Base-by-base conservation (phyloP, 805 yeast species). In the Suhomyces kilbournensis region DNA sequence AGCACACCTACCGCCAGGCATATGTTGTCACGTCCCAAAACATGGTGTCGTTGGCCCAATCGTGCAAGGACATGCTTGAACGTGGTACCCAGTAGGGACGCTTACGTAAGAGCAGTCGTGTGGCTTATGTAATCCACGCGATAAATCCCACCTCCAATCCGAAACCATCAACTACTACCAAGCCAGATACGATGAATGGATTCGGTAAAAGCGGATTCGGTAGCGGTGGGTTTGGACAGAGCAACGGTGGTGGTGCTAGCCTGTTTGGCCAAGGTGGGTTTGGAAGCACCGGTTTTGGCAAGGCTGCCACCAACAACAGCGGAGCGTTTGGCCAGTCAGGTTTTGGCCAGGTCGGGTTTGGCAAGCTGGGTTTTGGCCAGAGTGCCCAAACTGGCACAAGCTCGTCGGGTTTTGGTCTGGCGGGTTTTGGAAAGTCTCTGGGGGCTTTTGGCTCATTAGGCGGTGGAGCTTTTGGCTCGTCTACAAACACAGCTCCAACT, bases 1-100 rank as follows among this genome's bases (percentile, higher is more conserved):
- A 86, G 8, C 66, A 67, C 28, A 71, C 82, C 62, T 90, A 88
- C 63, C 72, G 79, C 52, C 84, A 80, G 44, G 92, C 89, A 0
- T 88, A 76, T 64, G 75, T 71, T 0, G 56, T 76, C 48, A 77
- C 84, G 10, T 72, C 68, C 7, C 74, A 69, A 44, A 74, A 81
- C 49, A 71, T 73, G 47, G 60, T 62, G 17, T 53, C 66, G 0
- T 61, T 84, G 19, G 56, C 74, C 1, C 67, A 46, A 38, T 55
- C 61, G 17, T 66, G 65, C 53, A 49, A 47, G 25, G 48, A 47
- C 12, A 49, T 52, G 15, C 44, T 51, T 23, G 28, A 23, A 5
- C 20, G 12, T 22, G 42, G 23, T 4, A 14, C 35, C 17, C 17
- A 32, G 17, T 32, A n/a, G 32, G 12, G n/a, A n/a, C n/a, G n/a